A percentile compares a stretch with the other conserved stretches of the same genome.
These are phyloP conservation scores for Microascus cirrosus DNA, from an alignment of 2,329 filamentous ascomycete genomes.

Conservation along the genomic window DNA sequence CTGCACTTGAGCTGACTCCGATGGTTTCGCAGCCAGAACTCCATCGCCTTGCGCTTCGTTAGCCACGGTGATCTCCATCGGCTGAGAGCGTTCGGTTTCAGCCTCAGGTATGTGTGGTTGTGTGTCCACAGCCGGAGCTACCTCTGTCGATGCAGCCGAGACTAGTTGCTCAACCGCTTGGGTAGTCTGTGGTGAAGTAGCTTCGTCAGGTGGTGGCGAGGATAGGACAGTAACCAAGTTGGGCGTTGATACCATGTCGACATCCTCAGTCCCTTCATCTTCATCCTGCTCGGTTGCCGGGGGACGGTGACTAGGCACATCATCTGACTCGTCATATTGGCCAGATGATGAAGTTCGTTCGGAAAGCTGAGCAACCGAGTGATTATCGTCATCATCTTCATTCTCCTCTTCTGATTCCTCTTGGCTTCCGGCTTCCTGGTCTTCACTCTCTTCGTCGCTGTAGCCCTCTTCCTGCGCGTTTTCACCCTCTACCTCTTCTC, in stretches of 20 bases:
- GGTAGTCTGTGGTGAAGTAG: background rate
- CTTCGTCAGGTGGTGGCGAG: background rate
- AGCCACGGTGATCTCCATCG: background rate
- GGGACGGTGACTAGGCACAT: background rate
- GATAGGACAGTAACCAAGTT: background rate
- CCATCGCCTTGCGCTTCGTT: background rate
- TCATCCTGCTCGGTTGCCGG: background rate
- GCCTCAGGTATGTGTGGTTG: background rate
- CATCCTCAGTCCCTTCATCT: background rate
- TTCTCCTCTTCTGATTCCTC: constrained; percentile 1
- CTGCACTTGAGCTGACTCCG: background rate
- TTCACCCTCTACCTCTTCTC: background rate
- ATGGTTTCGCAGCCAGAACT: background rate
- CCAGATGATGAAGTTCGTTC: background rate
- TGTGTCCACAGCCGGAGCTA: background rate
- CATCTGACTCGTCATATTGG: constrained; percentile 4
- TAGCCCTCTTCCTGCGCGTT: background rate
- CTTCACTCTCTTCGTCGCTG: constrained; percentile 11
- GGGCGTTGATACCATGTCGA: background rate
- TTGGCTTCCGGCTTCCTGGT: constrained; percentile 1
- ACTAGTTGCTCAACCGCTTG: background rate
- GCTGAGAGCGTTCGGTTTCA: background rate
- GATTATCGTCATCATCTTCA: background rate
- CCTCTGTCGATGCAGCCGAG: background rate
- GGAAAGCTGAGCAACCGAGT: background rate